Evolutionary conservation across 2,329 filamentous ascomycete species (phyloP), one percentile per base, ranked within the genome.

Genomic region (Pseudocercospora pini-densiflorae): DNA sequence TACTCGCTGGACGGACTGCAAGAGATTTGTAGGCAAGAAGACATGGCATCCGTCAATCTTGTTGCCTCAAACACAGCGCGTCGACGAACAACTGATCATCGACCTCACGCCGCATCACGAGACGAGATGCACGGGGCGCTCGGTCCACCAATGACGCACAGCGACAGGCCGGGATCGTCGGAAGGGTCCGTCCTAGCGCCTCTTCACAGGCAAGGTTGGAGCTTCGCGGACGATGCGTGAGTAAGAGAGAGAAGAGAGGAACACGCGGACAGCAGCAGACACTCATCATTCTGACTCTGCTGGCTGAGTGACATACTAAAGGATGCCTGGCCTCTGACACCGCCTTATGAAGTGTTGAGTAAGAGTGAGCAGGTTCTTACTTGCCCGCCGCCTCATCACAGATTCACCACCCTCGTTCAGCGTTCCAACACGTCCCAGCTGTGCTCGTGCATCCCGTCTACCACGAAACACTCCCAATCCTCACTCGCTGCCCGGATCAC

Each of bases 11-110:
- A 43, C 33, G 45, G 36, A 36, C 40, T 23, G 40, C 6, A 59
- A 36, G 21, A 27, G 36, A 59, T 23, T 24, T 23, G 21, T 33
- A 19, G 49, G 59, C 36, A 27, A 27, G 43, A 29, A 60, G 58
- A 60, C 24, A 45, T 33, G 59, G 59, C 43, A 61, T 36, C 21
- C 4, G 59, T 19, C 45, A 61, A 65, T 65, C 45, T 57, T 65
- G 63, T 61, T 65, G 63, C 63, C 63, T 65, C 63, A 47, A 57
- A 65, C 63, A 19, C 51, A 23, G 47, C 21, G 19, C 47, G 14
- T 43, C 36, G 47, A 14, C 23, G 51, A 12, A 29, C 51, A n/a
- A 54, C 23, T 27, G 51, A 54, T 55, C 51, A 55, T 55, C 51
- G 51, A 55, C 23, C 12, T 55, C 51, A 55, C 23, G 24, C 31